Conservation (phyloP, 208 protist species). For the Porcisia hertigi region DNA sequence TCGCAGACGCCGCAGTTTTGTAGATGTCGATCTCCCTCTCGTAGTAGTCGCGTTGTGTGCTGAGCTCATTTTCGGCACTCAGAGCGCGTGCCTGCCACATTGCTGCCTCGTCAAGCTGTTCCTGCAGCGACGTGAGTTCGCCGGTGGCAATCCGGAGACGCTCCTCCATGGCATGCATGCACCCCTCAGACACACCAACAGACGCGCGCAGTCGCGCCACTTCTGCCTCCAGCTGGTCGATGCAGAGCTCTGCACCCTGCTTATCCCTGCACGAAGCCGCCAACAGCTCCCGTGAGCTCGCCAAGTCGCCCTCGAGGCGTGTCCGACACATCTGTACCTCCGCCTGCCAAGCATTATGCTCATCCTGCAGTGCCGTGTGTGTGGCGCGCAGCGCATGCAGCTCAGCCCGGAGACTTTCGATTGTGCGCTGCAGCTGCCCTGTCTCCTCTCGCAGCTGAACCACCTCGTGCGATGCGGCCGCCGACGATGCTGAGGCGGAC, state of each 20-base stretch:
- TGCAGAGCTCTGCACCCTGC: conserved; percentile 14
- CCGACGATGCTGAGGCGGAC: not conserved
- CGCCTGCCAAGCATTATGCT: conserved; percentile 12
- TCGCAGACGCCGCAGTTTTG: conserved; percentile 38
- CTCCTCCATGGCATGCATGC: conserved; percentile 29
- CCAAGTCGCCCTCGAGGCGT: conserved; percentile 23
- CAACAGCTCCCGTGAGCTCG: conserved; percentile 18
- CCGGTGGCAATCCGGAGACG: conserved; percentile 21
- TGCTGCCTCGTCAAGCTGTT: conserved; percentile 7
- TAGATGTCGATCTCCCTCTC: conserved; percentile 43
- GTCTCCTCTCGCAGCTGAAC: conserved; percentile 2
- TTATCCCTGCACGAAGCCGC: not conserved
- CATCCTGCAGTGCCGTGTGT: conserved; percentile 22
- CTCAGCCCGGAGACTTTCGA: conserved; percentile 14
- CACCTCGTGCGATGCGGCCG: conserved; percentile 5
- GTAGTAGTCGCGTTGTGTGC: conserved; percentile 40
- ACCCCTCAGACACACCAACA: conserved; percentile 12
- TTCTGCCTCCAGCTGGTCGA: conserved; percentile 35
- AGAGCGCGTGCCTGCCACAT: conserved; percentile 35
- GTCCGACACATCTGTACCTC: conserved; percentile 12
- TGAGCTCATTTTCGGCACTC: conserved; percentile 33
- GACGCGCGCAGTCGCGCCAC: conserved; percentile 26
- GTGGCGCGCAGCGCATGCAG: conserved; percentile 16
- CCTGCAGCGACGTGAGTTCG: conserved; percentile 20
- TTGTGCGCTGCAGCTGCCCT: not conserved